Evolutionary conservation across 257 asterid species (phyloP).

Genomic region (Voacanga thouarsii): DNA sequence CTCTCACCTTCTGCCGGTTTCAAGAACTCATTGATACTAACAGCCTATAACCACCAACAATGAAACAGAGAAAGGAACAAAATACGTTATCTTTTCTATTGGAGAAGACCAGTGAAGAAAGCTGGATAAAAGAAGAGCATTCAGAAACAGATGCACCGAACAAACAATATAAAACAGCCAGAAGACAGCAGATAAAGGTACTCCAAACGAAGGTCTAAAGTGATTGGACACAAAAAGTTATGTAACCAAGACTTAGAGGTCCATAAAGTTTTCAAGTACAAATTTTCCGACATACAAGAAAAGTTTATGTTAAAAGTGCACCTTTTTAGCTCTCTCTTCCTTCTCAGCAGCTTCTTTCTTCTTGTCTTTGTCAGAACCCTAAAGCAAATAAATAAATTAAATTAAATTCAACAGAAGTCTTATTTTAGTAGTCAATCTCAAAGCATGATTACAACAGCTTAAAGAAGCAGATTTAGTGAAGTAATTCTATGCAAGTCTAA

Average conservation of each 20-base stretch:
- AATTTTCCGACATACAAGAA: background rate
- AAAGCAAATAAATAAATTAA: background rate
- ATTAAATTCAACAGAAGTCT: background rate
- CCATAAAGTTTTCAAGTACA: background rate
- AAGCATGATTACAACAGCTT: background rate
- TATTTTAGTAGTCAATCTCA: background rate
- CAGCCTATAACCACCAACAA: slow-evolving; percentile 42
- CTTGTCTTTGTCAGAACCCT: slow-evolving; percentile 82
- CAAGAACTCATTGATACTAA: slow-evolving; percentile 86
- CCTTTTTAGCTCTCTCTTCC: slow-evolving; percentile 86
- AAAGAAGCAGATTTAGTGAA: background rate
- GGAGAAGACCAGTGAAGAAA: background rate
- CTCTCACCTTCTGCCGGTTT: slow-evolving; percentile 87
- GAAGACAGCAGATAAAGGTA: background rate
- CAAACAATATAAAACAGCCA: background rate
- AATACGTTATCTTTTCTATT: background rate
- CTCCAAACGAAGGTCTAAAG: background rate
- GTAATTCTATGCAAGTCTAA: background rate
- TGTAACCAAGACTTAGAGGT: background rate
- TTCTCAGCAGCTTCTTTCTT: slow-evolving; percentile 72
- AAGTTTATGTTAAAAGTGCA: slow-evolving; percentile 6
- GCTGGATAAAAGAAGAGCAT: background rate
- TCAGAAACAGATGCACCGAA: background rate
- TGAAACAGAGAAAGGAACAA: background rate
- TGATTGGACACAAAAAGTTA: background rate